Evolutionary conservation across 352 stramenopile species (phyloP), one percentile per base, ranked within the genome.

Genomic region (Thalassiosira livingstoniorum): DNA sequence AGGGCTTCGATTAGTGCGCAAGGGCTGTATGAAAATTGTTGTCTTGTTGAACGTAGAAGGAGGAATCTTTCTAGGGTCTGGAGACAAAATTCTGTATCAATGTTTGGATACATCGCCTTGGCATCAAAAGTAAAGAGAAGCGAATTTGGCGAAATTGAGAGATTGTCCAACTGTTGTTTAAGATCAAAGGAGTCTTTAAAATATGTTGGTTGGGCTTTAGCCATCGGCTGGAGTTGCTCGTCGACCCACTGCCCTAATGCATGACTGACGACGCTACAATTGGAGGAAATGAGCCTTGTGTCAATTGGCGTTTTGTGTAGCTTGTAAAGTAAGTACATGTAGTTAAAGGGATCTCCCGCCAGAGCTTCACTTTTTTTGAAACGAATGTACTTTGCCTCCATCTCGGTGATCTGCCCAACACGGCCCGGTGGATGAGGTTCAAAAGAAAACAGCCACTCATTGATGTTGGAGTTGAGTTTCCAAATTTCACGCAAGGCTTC

Each of bases 171-270:
- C 10, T 39, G 15, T 37, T 45, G 11, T 51, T 80, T 78, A 5
- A 82, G 71, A 21, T 39, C 47, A 57, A 78, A 78, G 2, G 78
- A 79, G 54, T 86, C 66, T 54, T 82, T 68, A 29, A 86, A 75
- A 35, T 82, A 80, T 0, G 65, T 58, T 32, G 13, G 39, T 62
- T 74, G 51, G 2, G 13, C 3, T 62, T 69, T 23, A 18, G 63
- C 54, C 7, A 84, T 65, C 3, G 77, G 67, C 35, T 77, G 76
- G 0, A 74, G 58, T n/a, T 45, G 32, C 0, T 57, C 15, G 25
- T 70, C 51, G 1, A 74, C 62, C 37, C 45, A 78, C 75, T 78
- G 58, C 0, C 47, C 58, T 2, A 84, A 27, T 0, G 61, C 4
- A 42, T 75, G 35, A 21, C n/a, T 31, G 0, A 84, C 1, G 43